phyloP scores from a whole-genome alignment of 192 early-diverging fungal genomes.

The Coemansia furcata region DNA sequence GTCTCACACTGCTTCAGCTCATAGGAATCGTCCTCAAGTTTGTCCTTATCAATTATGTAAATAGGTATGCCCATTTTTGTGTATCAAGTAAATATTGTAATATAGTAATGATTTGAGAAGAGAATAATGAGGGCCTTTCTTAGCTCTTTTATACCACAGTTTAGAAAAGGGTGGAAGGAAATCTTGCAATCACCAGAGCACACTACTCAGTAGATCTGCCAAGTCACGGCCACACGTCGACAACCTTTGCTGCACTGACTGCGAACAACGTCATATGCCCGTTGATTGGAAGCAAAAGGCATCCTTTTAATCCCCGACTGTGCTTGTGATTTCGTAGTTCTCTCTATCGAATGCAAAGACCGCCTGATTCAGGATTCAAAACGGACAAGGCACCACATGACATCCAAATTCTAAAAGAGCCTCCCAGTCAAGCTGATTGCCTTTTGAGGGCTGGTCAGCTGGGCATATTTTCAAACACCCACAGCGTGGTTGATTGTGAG shows the following conservation, averaged over 20 bases:
- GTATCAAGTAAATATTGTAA: background rate
- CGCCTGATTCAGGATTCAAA: background rate
- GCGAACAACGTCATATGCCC: background rate
- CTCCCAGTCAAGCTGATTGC: background rate
- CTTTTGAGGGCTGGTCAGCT: background rate
- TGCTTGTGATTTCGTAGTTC: too few species aligned
- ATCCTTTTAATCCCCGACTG: background rate
- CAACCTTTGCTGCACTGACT: too few species aligned
- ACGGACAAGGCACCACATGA: background rate
- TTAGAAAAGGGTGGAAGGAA: background rate
- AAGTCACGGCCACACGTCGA: background rate
- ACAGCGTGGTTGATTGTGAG: background rate
- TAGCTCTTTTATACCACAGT: background rate
- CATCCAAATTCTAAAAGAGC: background rate
- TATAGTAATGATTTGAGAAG: background rate
- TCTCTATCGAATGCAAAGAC: background rate
- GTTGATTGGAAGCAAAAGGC: background rate
- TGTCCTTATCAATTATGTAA: background rate
- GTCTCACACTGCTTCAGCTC: background rate
- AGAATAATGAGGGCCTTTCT: background rate
- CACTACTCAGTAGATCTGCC: background rate
- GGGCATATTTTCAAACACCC: background rate
- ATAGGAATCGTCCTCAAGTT: background rate
- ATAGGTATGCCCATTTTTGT: background rate
- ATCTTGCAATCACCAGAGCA: background rate